Evolutionary conservation across 208 protist genomes (phyloP).

Genomic region (Leishmania tarentolae): DNA sequence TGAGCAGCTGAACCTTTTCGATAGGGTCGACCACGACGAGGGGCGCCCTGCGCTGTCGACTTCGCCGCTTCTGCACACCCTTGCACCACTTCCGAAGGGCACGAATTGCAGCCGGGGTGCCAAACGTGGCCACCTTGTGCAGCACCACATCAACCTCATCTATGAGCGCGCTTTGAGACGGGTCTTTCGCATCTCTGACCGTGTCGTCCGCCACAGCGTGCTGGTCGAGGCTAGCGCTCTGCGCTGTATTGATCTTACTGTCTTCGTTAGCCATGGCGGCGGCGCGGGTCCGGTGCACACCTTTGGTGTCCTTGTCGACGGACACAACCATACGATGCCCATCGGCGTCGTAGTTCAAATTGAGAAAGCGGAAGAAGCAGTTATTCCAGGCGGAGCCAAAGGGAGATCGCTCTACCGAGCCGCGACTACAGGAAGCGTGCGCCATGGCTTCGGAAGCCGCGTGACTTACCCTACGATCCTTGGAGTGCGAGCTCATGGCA

Average conservation of each 20-base stretch:
- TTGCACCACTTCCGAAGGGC: conserved; percentile 59
- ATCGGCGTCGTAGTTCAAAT: conserved; percentile 56
- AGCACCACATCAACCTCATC: conserved; percentile 69
- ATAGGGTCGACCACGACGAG: conserved; percentile 71
- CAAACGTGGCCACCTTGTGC: conserved; percentile 81
- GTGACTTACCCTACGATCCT: not conserved
- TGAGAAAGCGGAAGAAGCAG: conserved; percentile 48
- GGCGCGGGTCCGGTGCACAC: not conserved
- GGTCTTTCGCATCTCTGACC: conserved; percentile 1
- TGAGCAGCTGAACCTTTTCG: conserved; percentile 51
- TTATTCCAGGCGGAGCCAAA: not conserved
- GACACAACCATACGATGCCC: conserved; percentile 42
- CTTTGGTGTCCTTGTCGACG: conserved; percentile 9
- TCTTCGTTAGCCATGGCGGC: not conserved
- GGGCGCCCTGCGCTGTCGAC: conserved; percentile 23
- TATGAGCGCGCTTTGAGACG: conserved; percentile 1
- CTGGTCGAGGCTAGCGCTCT: not conserved
- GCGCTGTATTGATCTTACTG: not conserved
- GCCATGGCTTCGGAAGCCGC: not conserved
- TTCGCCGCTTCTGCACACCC: conserved; percentile 20
- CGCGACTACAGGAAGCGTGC: not conserved
- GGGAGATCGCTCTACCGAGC: not conserved
- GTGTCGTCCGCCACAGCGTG: not conserved
- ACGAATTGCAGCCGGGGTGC: conserved; percentile 30
- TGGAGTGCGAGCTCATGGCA: not conserved